These are phyloP conservation scores for Fusarium sp. DNA, from an alignment of 2,329 filamentous ascomycete species.

Conservation along the genomic window DNA sequence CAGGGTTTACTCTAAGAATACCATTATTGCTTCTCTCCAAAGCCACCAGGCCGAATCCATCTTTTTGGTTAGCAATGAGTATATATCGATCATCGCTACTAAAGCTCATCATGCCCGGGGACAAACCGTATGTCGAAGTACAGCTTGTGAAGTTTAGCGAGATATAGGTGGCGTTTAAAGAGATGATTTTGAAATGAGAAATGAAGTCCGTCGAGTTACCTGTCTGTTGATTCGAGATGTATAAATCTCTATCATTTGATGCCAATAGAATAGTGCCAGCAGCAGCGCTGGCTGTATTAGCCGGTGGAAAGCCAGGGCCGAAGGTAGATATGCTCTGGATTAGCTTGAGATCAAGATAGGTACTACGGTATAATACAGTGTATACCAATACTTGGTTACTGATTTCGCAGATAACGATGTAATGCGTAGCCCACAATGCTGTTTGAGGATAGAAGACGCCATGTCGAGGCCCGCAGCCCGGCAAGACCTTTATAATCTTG, in stretches of 20 bases:
- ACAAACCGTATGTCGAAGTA: conserved; percentile 51
- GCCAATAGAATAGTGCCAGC: conserved; percentile 60
- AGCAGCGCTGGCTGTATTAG: conserved; percentile 53
- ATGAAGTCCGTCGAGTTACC: conserved; percentile 60
- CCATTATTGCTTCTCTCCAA: background rate
- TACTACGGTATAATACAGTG: conserved; percentile 54
- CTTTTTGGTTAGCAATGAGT: background rate
- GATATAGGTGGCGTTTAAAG: background rate
- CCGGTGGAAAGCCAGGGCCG: conserved; percentile 50
- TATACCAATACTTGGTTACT: conserved; percentile 59
- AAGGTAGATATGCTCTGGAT: conserved; percentile 57
- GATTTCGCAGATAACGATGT: conserved; percentile 62
- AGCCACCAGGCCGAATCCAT: background rate
- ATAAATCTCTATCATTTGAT: conserved; percentile 57
- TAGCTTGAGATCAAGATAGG: conserved; percentile 52
- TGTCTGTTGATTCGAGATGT: conserved; percentile 64
- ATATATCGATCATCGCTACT: background rate
- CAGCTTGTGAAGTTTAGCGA: conserved; percentile 44
- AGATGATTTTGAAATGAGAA: conserved; percentile 57
- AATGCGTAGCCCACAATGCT: conserved; percentile 54
- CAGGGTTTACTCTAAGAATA: background rate
- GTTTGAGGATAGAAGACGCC: conserved; percentile 58
- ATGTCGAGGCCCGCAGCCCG: conserved; percentile 61
- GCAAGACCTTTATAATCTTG: conserved; percentile 49
- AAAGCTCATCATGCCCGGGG: conserved; percentile 62